phyloP scores from a whole-genome alignment of 2,329 filamentous ascomycete species.

The Aspergillus fischeri region DNA sequence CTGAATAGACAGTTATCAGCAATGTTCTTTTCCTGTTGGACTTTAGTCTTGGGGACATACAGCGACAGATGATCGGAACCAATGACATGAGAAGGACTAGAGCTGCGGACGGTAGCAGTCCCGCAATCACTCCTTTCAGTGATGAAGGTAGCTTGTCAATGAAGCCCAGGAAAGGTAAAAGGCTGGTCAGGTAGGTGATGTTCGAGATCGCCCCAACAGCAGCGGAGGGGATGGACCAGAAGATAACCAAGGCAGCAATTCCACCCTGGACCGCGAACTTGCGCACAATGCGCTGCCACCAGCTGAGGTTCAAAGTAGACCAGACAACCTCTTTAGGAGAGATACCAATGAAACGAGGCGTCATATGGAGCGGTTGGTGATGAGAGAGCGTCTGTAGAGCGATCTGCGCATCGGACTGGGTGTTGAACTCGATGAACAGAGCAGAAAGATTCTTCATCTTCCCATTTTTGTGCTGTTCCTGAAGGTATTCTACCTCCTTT shows the following conservation, averaged over 20 bases:
- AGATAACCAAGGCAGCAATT: constrained; percentile 74
- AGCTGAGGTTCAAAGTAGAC: constrained; percentile 72
- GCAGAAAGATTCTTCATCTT: constrained; percentile 65
- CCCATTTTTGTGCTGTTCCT: constrained; percentile 60
- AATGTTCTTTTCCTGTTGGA: background rate
- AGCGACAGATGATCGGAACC: constrained; percentile 74
- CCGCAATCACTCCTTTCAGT: constrained; percentile 76
- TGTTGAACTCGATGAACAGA: constrained; percentile 85
- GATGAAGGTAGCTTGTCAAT: constrained; percentile 64
- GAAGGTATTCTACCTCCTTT: constrained; percentile 62
- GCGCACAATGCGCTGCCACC: constrained; percentile 77
- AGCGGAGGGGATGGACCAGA: constrained; percentile 75
- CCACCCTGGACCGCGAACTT: constrained; percentile 65
- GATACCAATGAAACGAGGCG: constrained; percentile 79
- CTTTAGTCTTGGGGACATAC: constrained; percentile 42
- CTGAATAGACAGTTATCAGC: constrained; percentile 34
- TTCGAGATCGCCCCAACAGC: constrained; percentile 86
- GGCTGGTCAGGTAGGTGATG: constrained; percentile 59
- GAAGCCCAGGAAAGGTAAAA: constrained; percentile 64
- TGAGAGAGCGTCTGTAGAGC: constrained; percentile 82
- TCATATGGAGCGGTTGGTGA: constrained; percentile 81
- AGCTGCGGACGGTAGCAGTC: constrained; percentile 74
- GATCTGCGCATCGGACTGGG: constrained; percentile 76
- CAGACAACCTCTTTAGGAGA: constrained; percentile 84
- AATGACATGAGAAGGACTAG: constrained; percentile 82